Evolutionary conservation across 106 monocot genomes (phyloP), one percentile per base, ranked within the genome.

Genomic region (Ottelia alismoides): DNA sequence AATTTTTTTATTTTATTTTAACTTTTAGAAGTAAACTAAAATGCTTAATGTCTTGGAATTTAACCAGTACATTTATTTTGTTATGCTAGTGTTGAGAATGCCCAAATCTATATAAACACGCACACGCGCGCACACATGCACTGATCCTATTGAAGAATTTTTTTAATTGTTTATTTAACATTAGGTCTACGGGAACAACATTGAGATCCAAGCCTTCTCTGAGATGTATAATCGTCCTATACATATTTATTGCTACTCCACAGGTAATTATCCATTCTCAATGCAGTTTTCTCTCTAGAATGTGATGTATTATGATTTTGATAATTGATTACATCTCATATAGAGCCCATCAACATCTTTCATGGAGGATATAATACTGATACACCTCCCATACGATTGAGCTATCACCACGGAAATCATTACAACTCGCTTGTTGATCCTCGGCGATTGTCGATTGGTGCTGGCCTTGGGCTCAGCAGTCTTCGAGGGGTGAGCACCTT

Each of bases 151-250:
- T n/a, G n/a, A n/a, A n/a, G n/a, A n/a, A n/a, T n/a, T n/a, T n/a
- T n/a, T n/a, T n/a, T 43, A 43, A 16, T 43, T 43, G 45, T 25
- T 53, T 53, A 11, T 47, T 12, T 26, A 7, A 35, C 25, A 22
- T n/a, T 44, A 99, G 98, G 98, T 90, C 1, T 99, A 90, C 78
- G 98, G 98, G 25, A 99, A 99, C 62, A 99, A 99, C 66, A 43
- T 80, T 56, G 98, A 99, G 72, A 82, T 99, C 56, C 98, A 91
- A 57, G 90, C 83, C 47, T 91, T 99, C 25, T 76, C 85, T 49
- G 98, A 99, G 72, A 90, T 99, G 98, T 99, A 83, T 50, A 99
- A 99, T 64, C 85, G 98, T 27, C 98, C 98, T 5, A 91, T 99
- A 45, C 98, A 90, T 66, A 91, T 99, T n/a, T 99, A 99, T 60